Evolutionary conservation across 2,329 filamentous ascomycete species (phyloP), one percentile per base, ranked within the genome.

Genomic region (Metarhizium robertsii): DNA sequence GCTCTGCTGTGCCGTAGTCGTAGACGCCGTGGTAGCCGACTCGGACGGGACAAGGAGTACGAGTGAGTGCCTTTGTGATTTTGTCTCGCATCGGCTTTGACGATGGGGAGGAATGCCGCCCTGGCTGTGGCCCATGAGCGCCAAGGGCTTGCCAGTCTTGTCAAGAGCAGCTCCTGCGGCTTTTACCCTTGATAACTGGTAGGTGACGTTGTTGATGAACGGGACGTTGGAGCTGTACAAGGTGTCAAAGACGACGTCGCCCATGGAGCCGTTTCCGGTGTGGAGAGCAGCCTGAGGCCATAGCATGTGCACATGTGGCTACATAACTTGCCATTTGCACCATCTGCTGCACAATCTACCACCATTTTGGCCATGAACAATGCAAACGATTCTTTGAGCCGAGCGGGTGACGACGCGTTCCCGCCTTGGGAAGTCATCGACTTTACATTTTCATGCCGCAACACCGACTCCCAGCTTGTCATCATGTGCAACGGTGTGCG

Each of bases 111-210:
- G 25, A 0, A 71, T 57, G 3, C 74, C 75, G 2, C 75, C 78
- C 58, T 77, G 72, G 18, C 74, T 78, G 60, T 80, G 77, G 25
- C 70, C 73, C 18, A 75, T 43, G 20, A 76, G 57, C 29, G 75
- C 59, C n/a, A 59, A 66, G 0, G 73, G 73, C 53, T 61, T 69
- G 48, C 68, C 73, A 56, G 77, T 75, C 55, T 59, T 68, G 57
- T 76, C 74, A 4, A 77, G 67, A 1, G 68, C 71, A 3, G 71
- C 68, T 3, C 75, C 72, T 14, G 74, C 74, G 2, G 57, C 64
- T 55, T 71, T 72, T 40, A 72, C 66, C 2, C 67, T 65, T 2
- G 54, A 58, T 60, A 78, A 68, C 61, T 74, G 70, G 32, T 65
- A 61, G 11, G 61, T 62, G 51, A 61, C 57, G 55, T 73, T 65